Evolutionary conservation across 441 rosid species (phyloP).

Genomic region (Brassica balearica): DNA sequence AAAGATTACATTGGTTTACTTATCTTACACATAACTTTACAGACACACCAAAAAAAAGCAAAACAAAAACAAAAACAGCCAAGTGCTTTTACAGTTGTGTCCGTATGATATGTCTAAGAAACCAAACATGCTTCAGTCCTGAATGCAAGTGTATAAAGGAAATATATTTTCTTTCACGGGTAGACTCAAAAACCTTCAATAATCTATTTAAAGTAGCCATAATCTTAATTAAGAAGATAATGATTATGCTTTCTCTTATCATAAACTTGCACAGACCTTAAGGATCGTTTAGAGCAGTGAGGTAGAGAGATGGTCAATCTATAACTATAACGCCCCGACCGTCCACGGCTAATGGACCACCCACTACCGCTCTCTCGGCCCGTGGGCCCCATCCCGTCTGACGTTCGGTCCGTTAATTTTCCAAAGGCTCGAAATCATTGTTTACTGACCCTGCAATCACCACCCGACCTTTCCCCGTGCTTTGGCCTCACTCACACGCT

Average conservation of each 20-base stretch:
- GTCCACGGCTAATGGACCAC: too few species aligned
- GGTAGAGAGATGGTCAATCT: background rate
- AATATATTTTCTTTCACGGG: background rate
- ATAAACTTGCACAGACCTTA: conserved; percentile 21
- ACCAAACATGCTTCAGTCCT: background rate
- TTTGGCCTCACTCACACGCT: too few species aligned
- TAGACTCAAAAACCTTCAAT: conserved; percentile 5
- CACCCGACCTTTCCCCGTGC: too few species aligned
- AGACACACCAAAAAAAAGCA: background rate
- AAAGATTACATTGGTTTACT: background rate
- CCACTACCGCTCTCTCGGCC: too few species aligned
- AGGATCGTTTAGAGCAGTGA: conserved; percentile 16
- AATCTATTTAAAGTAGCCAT: background rate
- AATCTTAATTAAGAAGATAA: background rate
- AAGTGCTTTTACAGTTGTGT: background rate
- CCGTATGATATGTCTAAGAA: background rate
- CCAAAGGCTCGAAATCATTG: too few species aligned
- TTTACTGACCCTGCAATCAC: too few species aligned
- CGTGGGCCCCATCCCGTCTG: too few species aligned
- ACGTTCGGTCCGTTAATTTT: too few species aligned
- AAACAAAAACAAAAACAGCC: background rate
- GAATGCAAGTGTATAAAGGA: conserved; percentile 1
- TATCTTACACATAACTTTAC: background rate
- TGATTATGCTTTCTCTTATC: background rate
- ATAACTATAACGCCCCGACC: background rate